Percentiles rank a stretch among this genome's conserved stretches.
Conservation (phyloP, 441 rosid species). For the Erodium chrysanthum region DNA sequence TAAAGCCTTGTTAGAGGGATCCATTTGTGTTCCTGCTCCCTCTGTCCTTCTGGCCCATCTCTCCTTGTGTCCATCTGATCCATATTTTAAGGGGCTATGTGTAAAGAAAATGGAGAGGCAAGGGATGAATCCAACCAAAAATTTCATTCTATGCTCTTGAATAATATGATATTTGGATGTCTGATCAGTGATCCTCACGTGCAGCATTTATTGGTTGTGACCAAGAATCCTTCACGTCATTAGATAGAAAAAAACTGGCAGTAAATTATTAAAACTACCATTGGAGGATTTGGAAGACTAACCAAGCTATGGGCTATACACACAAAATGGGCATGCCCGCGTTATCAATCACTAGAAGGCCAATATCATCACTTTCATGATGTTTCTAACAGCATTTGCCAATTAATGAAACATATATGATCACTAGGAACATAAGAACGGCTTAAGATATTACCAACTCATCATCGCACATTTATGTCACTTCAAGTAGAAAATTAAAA, state of each 20-base stretch:
- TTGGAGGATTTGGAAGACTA: background rate
- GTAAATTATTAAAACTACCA: background rate
- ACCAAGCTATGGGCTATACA: background rate
- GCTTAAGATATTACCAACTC: background rate
- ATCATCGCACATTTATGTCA: background rate
- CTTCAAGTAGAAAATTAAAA: slow-evolving; percentile 1
- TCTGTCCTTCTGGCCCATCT: background rate
- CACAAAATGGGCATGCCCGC: background rate
- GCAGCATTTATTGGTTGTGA: background rate
- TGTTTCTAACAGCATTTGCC: background rate
- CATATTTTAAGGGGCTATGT: background rate
- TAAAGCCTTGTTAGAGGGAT: background rate
- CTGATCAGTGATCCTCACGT: background rate
- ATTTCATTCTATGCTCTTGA: background rate
- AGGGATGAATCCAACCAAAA: background rate
- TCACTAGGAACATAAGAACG: background rate
- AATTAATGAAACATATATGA: background rate
- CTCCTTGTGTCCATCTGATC: background rate
- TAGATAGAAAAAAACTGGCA: background rate
- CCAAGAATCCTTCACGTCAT: background rate
- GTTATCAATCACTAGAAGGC: background rate
- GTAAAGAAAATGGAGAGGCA: background rate
- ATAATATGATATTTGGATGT: background rate
- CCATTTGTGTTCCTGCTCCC: background rate
- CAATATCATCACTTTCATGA: background rate